Base-by-base conservation (phyloP, 768 basidiomycete species). In the Hypsizygus marmoreus region DNA sequence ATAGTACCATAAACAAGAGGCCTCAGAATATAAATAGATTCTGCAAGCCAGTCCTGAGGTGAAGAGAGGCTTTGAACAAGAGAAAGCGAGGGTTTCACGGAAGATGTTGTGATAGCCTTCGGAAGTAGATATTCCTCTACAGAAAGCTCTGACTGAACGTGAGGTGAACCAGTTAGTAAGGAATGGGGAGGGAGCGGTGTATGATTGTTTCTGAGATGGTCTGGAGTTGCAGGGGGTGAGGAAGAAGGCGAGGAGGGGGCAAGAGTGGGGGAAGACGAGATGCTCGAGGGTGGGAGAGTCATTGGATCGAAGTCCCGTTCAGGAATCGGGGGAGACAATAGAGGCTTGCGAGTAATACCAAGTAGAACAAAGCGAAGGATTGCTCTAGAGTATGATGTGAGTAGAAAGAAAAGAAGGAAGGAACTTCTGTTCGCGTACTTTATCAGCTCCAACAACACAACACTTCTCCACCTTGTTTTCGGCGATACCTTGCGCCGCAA, bases 281-380 rank as follows among this genome's bases (percentile, higher is more conserved):
- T 70, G 20, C 77, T 80, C 29, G 71, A 70, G 8, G 77, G 62
- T 11, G 84, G 77, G 6, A 92, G 60, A 35, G 76, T 72, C 4
- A 86, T 73, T 4, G 88, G 86, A 63, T 95, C 94, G 51, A 91
- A 77, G 54, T 94, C 92, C 40, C 94, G 82, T 65, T 92, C 89
- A 11, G 94, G 92, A 43, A 93, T 82, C 14, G 88, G 86, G 2
- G 86, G 86, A 1, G 79, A 76, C 10, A 95, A 62, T 17, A 93
- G 58, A 9, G 95, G 91, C 53, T 90, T 74, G 40, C 76, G 79
- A 1, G 94, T 95, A 50, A 88, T 74, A 40, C 77, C 77, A 42
- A 98, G 66, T 16, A 98, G 67, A 6, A 82, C 57, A 10, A 97
- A 65, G 12, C 91, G 86, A 30, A 98, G 75, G 20, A 81, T 54